These are phyloP conservation scores for Hypoxylon sp. DNA, from an alignment of 2,329 filamentous ascomycete species.

Conservation along the genomic window DNA sequence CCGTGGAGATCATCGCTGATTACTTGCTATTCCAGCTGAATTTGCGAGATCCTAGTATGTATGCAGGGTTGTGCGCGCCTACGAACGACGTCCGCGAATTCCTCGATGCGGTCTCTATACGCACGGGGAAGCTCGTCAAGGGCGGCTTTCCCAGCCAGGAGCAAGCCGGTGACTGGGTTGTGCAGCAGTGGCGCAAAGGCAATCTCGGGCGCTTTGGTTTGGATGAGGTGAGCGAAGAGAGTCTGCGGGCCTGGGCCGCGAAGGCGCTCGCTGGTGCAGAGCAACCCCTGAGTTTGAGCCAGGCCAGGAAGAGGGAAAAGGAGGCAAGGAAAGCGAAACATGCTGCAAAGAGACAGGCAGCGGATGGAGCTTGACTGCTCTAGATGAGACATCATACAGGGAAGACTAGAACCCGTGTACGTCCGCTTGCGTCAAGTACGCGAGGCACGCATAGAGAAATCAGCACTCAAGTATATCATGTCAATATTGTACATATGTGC, in stretches of 20 bases:
- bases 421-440: not conserved
- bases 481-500: slow-evolving; percentile 28
- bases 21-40: slow-evolving; percentile 92
- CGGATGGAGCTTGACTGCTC: slow-evolving; percentile 15
- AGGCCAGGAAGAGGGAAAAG: slow-evolving; percentile 77
- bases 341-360: slow-evolving; percentile 53
- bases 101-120: slow-evolving; percentile 76
- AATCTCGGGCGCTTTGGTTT: slow-evolving; percentile 81
- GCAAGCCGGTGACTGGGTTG: slow-evolving; percentile 81
- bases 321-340: slow-evolving; percentile 62
- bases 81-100: slow-evolving; percentile 88
- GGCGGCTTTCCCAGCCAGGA: slow-evolving; percentile 79
- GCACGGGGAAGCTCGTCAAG: slow-evolving; percentile 80
- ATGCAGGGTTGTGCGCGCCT: slow-evolving; percentile 72
- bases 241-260: slow-evolving; percentile 60
- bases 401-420: not conserved
- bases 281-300: slow-evolving; percentile 70
- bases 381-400: not conserved
- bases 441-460: not conserved
- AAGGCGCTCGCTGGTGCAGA: slow-evolving; percentile 62
- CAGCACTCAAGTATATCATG: not conserved
- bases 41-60: slow-evolving; percentile 70
- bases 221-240: slow-evolving; percentile 77
- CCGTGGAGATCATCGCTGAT: slow-evolving; percentile 83
- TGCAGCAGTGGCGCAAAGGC: slow-evolving; percentile 86